phyloP scores from a whole-genome alignment of 169 alveolate genomes.

The Eimeria maxima region DNA sequence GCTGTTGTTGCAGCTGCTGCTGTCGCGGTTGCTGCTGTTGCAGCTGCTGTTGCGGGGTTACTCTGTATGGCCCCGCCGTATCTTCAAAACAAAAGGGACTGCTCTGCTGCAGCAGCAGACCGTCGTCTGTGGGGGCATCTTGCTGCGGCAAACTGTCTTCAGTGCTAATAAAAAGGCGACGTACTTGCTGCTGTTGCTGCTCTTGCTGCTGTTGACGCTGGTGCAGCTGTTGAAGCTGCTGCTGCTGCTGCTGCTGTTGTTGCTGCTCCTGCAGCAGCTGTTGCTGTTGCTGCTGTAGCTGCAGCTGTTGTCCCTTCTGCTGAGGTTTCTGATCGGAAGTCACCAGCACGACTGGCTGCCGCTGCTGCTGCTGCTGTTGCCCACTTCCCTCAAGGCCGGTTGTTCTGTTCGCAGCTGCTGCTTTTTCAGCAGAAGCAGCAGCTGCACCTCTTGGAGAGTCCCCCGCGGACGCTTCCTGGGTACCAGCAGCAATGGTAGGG shows the following conservation, averaged over 20 bases:
- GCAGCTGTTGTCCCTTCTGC: neutral
- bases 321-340: neutral
- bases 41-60: neutral
- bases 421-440: neutral
- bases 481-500: neutral
- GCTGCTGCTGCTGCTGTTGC: neutral
- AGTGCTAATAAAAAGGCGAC: neutral
- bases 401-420: neutral
- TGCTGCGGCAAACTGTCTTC: neutral
- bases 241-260: slow-evolving; percentile 29
- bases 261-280: slow-evolving; percentile 30
- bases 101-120: slow-evolving; percentile 33
- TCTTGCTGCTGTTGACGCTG: slow-evolving; percentile 3
- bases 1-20: neutral
- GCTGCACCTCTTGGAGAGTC: neutral
- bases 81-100: slow-evolving; percentile 16
- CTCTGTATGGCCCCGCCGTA: neutral
- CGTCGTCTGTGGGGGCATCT: neutral
- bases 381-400: neutral
- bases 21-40: slow-evolving; percentile 6
- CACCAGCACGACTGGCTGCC: neutral
- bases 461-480: neutral
- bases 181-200: slow-evolving; percentile 3
- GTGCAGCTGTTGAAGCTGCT: neutral
- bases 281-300: neutral